phyloP scores from a whole-genome alignment of 176 grass and related monocot genomes.

The Phoenix dactylifera region DNA sequence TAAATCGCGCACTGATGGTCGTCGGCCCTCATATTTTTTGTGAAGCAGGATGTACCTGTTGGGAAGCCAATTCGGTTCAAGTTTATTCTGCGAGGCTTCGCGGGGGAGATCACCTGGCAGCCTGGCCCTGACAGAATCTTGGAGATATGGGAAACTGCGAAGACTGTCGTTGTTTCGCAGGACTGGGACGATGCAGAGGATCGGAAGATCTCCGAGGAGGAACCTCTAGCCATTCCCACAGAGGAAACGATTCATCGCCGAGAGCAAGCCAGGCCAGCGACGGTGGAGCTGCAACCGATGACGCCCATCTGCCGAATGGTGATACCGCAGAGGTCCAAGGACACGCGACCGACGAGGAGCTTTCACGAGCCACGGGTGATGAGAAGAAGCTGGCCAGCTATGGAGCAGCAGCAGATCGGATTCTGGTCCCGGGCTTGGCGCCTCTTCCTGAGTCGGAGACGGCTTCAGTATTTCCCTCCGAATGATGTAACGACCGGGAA shows the following conservation, averaged over 20 bases:
- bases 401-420: background rate
- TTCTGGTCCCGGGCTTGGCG: conserved; percentile 8
- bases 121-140: conserved; percentile 41
- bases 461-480: background rate
- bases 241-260: background rate
- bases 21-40: no score
- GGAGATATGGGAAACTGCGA: conserved; percentile 15
- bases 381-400: background rate
- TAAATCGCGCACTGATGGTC: no score
- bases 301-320: background rate
- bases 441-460: background rate
- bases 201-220: conserved; percentile 34
- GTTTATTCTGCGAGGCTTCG: conserved; percentile 47
- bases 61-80: conserved; percentile 52
- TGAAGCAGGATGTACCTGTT: conserved; percentile 40
- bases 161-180: conserved; percentile 45
- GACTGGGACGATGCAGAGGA: conserved; percentile 41
- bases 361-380: background rate
- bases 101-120: conserved; percentile 48
- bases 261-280: background rate
- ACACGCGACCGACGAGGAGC: background rate
- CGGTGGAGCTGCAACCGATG: background rate
- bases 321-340: background rate
- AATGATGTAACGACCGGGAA: background rate
- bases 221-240: background rate